Evolutionary conservation across 2,329 filamentous ascomycete species (phyloP), one percentile per base, ranked within the genome.

Genomic region (Pestalotiopsis sp.): DNA sequence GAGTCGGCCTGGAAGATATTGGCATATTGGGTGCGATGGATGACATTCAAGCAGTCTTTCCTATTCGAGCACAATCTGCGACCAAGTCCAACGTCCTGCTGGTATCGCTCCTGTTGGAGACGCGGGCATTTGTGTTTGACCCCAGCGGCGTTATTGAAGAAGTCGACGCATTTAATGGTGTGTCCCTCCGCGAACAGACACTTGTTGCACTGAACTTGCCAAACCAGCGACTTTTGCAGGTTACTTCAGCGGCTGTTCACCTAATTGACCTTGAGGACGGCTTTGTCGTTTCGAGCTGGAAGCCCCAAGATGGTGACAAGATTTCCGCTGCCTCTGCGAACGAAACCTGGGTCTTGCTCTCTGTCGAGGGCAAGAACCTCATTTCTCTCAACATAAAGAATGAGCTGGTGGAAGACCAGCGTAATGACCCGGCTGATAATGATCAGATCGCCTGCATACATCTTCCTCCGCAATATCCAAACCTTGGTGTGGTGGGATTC

Each of bases 391-490:
- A 90, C 72, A 81, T 95, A 3, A 77, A 80, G 1, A 80, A 87
- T 25, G 86, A 89, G 39, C 80, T 97, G 5, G 81, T 84, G 25
- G 81, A 89, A 25, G 82, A 88, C 4, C 84, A 85, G 4, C 82
- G 88, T 69, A 91, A 91, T 75, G 83, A 88, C 4, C 88, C 93
- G 64, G 84, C 86, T 1, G 82, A 86, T 17, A 85, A 90, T 41
- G 92, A 94, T 71, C 94, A 98, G 78, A 88, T 98, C 41, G 93
- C 96, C 2, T 97, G 95, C 74, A 85, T 98, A 11, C 90, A 95
- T 61, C 86, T 96, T 1, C 90, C 94, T 0, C 83, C 87, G 3
- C 84, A 88, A 45, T 82, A 91, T 14, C 82, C 86, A 4, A 84
- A 88, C 63, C 82, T 94, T 39, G 95, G 92, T 67, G 91, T 97